phyloP scores from a whole-genome alignment of 495 filamentous ascomycete species.

The Neurospora tetrasperma region DNA sequence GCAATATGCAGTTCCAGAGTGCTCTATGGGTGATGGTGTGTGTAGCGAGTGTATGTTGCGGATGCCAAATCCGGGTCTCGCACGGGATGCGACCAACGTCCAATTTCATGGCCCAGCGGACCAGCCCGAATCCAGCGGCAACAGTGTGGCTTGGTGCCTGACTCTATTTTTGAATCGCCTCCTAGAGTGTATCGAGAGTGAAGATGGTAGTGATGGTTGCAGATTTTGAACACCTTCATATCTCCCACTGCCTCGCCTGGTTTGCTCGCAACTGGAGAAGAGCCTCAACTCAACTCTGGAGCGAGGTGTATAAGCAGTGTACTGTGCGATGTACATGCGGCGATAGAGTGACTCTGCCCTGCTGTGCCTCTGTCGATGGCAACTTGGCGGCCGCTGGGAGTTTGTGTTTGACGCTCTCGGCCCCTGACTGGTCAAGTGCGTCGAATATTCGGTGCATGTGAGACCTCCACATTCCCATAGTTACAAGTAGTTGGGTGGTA shows the following conservation, averaged over 20 bases:
- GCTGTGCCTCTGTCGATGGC: neutral
- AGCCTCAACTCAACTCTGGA: neutral
- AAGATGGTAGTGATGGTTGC: neutral
- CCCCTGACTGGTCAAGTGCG: neutral
- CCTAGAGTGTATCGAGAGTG: neutral
- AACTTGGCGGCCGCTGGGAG: neutral
- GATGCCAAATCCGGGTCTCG: slow-evolving; percentile 55
- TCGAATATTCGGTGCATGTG: neutral
- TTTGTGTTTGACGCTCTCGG: neutral
- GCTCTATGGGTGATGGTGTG: slow-evolving; percentile 67
- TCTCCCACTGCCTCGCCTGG: neutral
- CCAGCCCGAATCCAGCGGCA: neutral
- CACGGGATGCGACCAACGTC: slow-evolving; percentile 71
- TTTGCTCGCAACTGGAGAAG: neutral
- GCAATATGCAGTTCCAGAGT: neutral
- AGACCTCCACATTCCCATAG: neutral
- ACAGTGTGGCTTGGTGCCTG: neutral
- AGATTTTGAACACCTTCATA: neutral
- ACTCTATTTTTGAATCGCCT: neutral
- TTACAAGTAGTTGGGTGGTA: neutral
- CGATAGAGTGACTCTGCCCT: neutral
- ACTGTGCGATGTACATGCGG: neutral
- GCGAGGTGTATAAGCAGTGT: neutral
- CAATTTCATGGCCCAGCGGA: slow-evolving; percentile 63
- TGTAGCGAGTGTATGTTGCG: slow-evolving; percentile 47